Conservation (phyloP, 208 protist species). For the Cochliopodium minus region DNA sequence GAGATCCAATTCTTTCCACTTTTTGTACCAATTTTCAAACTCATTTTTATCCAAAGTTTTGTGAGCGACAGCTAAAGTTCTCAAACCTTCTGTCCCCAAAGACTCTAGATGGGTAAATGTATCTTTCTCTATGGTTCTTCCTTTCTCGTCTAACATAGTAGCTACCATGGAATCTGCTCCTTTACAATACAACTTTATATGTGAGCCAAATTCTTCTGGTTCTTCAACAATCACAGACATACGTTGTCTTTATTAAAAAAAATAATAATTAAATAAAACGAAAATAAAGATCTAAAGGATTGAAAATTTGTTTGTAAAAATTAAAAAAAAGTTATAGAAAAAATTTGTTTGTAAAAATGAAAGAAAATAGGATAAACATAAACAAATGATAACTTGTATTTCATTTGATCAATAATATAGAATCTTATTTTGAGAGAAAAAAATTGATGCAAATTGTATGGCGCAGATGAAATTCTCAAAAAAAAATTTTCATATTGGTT, state of each 20-base stretch:
- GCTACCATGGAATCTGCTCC: conserved; percentile 30
- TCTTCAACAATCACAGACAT: background rate
- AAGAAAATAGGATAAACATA: no score
- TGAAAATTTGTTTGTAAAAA: no score
- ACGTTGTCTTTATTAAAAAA: background rate
- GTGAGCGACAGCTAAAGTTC: conserved; percentile 18
- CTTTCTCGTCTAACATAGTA: background rate
- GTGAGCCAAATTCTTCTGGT: background rate
- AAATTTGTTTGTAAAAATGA: no score
- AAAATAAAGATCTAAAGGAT: no score
- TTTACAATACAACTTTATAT: conserved; percentile 22
- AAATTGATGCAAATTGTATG: no score
- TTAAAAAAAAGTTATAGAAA: no score
- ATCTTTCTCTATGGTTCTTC: background rate
- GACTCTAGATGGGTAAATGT: conserved; percentile 1
- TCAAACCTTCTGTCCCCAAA: conserved; percentile 14
- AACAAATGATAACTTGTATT: no score
- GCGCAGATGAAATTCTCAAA: no score
- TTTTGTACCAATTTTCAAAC: background rate
- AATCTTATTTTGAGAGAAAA: no score
- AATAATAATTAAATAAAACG: no score
- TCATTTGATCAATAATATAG: no score
- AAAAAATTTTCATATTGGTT: no score
- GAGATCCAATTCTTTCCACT: background rate
- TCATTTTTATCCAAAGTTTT: background rate